These are phyloP conservation scores for Alternaria incomplexa DNA, from an alignment of 2,329 filamentous ascomycete species.

Conservation along the genomic window DNA sequence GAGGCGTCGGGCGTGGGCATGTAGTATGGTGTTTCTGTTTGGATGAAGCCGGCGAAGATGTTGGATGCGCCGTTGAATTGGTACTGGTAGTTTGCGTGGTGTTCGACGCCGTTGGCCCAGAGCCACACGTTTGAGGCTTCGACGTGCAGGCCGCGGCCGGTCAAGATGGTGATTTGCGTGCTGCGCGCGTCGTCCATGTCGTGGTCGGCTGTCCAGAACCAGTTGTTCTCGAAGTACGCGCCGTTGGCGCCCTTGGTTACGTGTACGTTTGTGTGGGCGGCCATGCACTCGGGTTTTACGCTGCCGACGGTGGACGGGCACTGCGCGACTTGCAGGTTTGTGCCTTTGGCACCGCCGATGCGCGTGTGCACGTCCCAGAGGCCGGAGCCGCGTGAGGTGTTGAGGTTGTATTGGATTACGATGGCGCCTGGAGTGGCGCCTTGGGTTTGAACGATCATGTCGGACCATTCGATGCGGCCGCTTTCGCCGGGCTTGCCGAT, in stretches of 20 bases:
- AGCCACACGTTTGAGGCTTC: constrained; percentile 60
- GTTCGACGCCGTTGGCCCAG: constrained; percentile 73
- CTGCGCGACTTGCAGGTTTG: constrained; percentile 74
- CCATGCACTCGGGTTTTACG: constrained; percentile 69
- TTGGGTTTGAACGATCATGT: constrained; percentile 74
- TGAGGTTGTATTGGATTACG: constrained; percentile 76
- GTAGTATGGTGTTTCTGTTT: constrained; percentile 88
- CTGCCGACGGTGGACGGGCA: constrained; percentile 70
- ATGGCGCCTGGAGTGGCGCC: constrained; percentile 73
- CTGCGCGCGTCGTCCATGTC: constrained; percentile 78
- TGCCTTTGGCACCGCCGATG: constrained; percentile 80
- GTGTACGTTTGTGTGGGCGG: constrained; percentile 65
- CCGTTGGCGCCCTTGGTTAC: constrained; percentile 61
- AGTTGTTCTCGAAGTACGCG: constrained; percentile 86
- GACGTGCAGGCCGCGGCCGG: constrained; percentile 80
- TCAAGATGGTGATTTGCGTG: constrained; percentile 80
- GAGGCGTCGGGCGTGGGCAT: constrained; percentile 80
- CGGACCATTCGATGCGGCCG: constrained; percentile 73
- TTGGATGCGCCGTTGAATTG: constrained; percentile 78
- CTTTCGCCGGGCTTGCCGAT: constrained; percentile 70
- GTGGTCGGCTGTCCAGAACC: constrained; percentile 92
- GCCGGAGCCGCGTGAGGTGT: constrained; percentile 56
- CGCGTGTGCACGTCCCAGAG: constrained; percentile 91
- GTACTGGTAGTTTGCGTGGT: constrained; percentile 76
- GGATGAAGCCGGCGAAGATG: constrained; percentile 82